phyloP scores from a whole-genome alignment of 805 yeast species.

The Blastobotrys americana region DNA sequence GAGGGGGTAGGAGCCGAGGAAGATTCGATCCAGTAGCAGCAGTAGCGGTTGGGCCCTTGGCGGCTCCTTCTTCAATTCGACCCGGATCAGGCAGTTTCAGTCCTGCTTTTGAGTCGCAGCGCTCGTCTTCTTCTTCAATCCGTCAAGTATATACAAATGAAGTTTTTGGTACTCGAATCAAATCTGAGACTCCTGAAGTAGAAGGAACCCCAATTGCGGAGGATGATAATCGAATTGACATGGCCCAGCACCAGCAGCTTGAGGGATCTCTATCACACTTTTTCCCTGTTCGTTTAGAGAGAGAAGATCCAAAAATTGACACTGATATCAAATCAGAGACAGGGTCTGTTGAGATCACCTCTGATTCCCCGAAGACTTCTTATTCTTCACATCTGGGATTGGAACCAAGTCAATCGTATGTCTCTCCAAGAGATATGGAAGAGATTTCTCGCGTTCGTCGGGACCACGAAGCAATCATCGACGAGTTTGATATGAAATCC shows the following conservation, averaged over 20 bases:
- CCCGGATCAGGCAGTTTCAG: background rate
- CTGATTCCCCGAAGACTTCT: background rate
- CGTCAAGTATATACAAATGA: background rate
- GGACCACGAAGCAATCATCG: conserved; percentile 16
- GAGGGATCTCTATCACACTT: conserved; percentile 15
- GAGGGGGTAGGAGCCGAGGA: conserved; percentile 18
- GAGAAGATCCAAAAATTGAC: conserved; percentile 11
- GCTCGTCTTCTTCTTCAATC: background rate
- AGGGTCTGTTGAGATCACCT: background rate
- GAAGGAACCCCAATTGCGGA: conserved; percentile 11
- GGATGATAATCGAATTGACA: conserved; percentile 17
- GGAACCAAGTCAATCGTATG: background rate
- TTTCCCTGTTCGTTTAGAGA: conserved; percentile 23
- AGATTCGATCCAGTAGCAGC: conserved; percentile 21
- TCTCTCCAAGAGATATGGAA: conserved; percentile 9
- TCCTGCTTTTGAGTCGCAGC: conserved; percentile 2
- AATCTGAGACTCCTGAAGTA: conserved; percentile 18
- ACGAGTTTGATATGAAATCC: conserved; percentile 14
- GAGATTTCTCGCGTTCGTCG: conserved; percentile 12
- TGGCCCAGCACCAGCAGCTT: conserved; percentile 10
- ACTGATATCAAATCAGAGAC: conserved; percentile 4
- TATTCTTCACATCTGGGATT: no score
- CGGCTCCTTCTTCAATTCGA: conserved; percentile 25
- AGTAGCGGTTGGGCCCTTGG: conserved; percentile 33
- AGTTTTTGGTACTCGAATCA: conserved; percentile 9